Evolutionary conservation across 108 stramenopile genomes (phyloP), one percentile per base, ranked within the genome.

Genomic region (Asterionellopsis glacialis): DNA sequence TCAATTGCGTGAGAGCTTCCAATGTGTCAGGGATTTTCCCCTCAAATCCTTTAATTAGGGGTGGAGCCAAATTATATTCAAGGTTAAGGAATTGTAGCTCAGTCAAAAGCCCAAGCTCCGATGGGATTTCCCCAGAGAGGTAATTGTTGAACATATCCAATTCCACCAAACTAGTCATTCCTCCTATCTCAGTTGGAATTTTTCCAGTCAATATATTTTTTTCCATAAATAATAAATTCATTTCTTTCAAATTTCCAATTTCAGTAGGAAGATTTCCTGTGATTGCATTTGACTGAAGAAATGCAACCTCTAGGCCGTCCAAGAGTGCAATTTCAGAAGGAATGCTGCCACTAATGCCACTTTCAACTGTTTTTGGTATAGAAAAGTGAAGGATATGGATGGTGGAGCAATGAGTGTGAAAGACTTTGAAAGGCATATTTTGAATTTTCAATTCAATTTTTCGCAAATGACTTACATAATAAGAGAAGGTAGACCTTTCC

Each of bases 101-200:
- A 10, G 51, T 49, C 52, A 83, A 59, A 27, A 63, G 62, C 11
- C 68, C 41, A 45, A 83, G 41, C 56, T 85, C 84, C 47, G 47
- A 48, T 19, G 47, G 47, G 11, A 54, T 23, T 5, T 23, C 15
- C 11, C 53, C 53, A 26, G 2, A 4, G 3, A 54, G 9, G 24
- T 7, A 23, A 27, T 27, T 54, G 53, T 54, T n/a, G 22, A n/a
- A 23, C n/a, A 54, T 4, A 54, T 54, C 11, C 53, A 54, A 54
- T 7, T 27, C n/a, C 15, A 1, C 1, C 22, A 54, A 54, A 22
- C 6, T 6, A n/a, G 53, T 54, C 25, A 54, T 15, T 22, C 4
- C n/a, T 2, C 53, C 53, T 55, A 77, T 61, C n/a, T 59, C 62
- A 23, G 44, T 18, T 15, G 76, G 70, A 43, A 77, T 77, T 2